Base-by-base conservation (phyloP, 2,329 filamentous ascomycete genomes). In the Venturia aucupariae region DNA sequence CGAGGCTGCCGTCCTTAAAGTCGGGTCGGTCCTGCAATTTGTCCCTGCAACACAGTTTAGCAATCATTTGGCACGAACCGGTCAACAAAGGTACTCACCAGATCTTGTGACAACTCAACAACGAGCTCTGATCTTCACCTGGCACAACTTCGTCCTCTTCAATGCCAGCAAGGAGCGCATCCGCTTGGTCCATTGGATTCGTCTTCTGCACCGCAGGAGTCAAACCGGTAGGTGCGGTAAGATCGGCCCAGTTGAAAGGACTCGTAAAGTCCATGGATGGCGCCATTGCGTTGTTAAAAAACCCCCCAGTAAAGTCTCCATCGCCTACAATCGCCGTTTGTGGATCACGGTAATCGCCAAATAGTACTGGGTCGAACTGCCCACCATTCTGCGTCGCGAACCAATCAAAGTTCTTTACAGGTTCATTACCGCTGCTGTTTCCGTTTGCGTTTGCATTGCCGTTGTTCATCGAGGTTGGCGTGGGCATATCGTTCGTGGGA, bases 321-420 rank as follows among this genome's bases (percentile, higher is more conserved):
- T 78, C 87, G 68, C 81, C 79, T 22, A 96, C 77, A 17, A 96
- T 82, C 64, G 88, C 93, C 65, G 91, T 89, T 71, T 96, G 90
- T 0, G 91, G 87, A 72, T 99, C 94, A 62, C 94, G 87, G 76
- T 97, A 97, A 70, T 92, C 90, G 63, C 89, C 90, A 74, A 97
- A 97, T 4, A 97, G 81, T 64, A 94, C 86, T 0, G 94, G 93
- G 67, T 97, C 92, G 71, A 97, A 97, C 68, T 89, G 86, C 64
- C 90, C 90, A 65, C 88, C 87, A 70, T 92, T 93, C 73, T 95
- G 90, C 70, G 88, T 87, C 46, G 86, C 83, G 70, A 91, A 77
- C 62, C 76, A 73, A 51, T 70, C 66, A 64, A 71, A 66, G 48
- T 42, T 60, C 30, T 55, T 57, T 39, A 62, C 64, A 10, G 54